Conservation (phyloP, 495 filamentous ascomycete species). For the Penicillium antarcticum region DNA sequence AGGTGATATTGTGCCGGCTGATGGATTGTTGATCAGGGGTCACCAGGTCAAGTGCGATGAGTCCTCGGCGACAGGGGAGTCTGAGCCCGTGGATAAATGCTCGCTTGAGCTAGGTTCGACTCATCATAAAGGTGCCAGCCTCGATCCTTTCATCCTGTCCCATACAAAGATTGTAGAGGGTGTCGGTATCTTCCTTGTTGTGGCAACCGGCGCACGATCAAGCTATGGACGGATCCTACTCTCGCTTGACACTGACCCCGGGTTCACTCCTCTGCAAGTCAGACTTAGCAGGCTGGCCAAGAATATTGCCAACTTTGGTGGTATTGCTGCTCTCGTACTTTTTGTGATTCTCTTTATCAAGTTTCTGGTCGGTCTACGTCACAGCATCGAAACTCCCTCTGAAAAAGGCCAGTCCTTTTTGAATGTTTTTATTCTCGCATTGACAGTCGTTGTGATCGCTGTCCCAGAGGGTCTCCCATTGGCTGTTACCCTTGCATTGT, state of each 20-base stretch:
- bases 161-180: conserved; percentile 82
- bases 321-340: conserved; percentile 69
- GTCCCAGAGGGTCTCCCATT: conserved; percentile 65
- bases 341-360: conserved; percentile 80
- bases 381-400: conserved; percentile 58
- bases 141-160: conserved; percentile 67
- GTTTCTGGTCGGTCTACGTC: conserved; percentile 61
- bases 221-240: conserved; percentile 84
- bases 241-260: conserved; percentile 74
- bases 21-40: conserved; percentile 65
- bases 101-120: conserved; percentile 53
- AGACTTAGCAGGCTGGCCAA: conserved; percentile 78
- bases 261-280: conserved; percentile 78
- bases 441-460: conserved; percentile 62
- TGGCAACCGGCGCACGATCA: conserved; percentile 74
- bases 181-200: conserved; percentile 73
- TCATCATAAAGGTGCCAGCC: conserved; percentile 41
- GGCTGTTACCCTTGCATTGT: conserved; percentile 53
- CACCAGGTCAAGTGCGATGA: conserved; percentile 68
- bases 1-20: conserved; percentile 72
- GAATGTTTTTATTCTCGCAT: conserved; percentile 56
- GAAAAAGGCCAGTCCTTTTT: conserved; percentile 44
- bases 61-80: conserved; percentile 71
- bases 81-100: conserved; percentile 60
- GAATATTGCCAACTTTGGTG: conserved; percentile 79